Evolutionary conservation across 2,329 filamentous ascomycete species (phyloP).

Genomic region (Chaetothyriales sp.): DNA sequence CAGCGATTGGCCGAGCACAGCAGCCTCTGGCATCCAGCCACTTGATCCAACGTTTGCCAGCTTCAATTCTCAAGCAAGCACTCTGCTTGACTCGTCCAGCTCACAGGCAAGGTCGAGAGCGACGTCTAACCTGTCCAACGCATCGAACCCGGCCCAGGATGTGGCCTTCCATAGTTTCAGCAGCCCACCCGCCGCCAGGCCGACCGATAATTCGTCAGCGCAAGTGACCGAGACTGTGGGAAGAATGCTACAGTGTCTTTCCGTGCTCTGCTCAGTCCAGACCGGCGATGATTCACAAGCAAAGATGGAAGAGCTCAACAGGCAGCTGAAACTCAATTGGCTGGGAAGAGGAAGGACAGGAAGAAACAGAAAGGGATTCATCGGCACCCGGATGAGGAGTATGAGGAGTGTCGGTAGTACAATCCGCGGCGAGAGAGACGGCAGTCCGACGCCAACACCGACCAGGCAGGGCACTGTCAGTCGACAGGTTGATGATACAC

Average conservation of each 20-base stretch:
- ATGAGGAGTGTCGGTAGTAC: constrained; percentile 8
- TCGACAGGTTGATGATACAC: constrained; percentile 3
- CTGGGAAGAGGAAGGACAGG: constrained; percentile 79
- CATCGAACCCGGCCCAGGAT: constrained; percentile 28
- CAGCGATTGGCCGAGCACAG: constrained; percentile 47
- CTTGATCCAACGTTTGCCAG: constrained; percentile 61
- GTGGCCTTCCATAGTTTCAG: constrained; percentile 29
- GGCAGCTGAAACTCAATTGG: constrained; percentile 93
- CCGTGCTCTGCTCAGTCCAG: constrained; percentile 66
- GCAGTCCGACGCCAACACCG: constrained; percentile 18
- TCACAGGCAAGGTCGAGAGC: constrained; percentile 56
- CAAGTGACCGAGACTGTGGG: constrained; percentile 89
- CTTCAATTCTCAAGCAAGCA: constrained; percentile 66
- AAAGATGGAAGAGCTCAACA: constrained; percentile 69
- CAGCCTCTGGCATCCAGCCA: constrained; percentile 42
- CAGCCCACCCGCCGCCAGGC: constrained; percentile 21
- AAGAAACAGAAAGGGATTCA: constrained; percentile 75
- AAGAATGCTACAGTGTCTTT: constrained; percentile 90
- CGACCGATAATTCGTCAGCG: constrained; percentile 39
- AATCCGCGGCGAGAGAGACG: constrained; percentile 14
- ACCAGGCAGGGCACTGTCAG: constrained; percentile 18
- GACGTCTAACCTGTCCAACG: constrained; percentile 61
- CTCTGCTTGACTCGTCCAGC: constrained; percentile 55
- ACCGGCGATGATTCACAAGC: constrained; percentile 57
- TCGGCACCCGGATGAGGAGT: constrained; percentile 44